Conservation (phyloP, 2,329 filamentous ascomycete species). For the Alternaria sp. region DNA sequence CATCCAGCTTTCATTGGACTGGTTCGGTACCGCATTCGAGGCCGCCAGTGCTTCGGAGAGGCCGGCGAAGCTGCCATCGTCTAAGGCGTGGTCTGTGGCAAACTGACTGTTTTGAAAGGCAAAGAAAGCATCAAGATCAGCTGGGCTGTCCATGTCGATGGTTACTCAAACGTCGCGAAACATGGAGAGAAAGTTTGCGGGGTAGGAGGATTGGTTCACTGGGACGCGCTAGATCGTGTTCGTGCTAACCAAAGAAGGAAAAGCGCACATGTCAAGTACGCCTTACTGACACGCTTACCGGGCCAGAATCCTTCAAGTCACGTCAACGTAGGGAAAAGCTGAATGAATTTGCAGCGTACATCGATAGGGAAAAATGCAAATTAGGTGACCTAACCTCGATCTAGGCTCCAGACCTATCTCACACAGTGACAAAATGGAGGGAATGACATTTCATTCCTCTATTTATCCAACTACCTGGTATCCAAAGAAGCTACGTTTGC, state of each 20-base stretch:
- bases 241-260: slow-evolving; percentile 10
- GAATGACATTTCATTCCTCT: background rate
- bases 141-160: background rate
- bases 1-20: slow-evolving; percentile 10
- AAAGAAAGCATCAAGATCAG: background rate
- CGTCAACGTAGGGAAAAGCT: background rate
- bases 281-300: slow-evolving; percentile 4
- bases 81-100: background rate
- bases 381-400: no score
- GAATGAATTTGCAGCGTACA: background rate
- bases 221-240: background rate
- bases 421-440: background rate
- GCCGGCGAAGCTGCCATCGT: slow-evolving; percentile 7
- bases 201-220: background rate
- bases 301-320: background rate
- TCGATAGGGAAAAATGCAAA: fast-evolving
- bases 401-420: no score
- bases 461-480: background rate
- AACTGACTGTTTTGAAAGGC: background rate
- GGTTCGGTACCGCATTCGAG: background rate
- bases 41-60: slow-evolving; percentile 7
- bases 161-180: background rate
- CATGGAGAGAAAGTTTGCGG: background rate
- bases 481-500: background rate
- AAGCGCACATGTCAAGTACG: slow-evolving; percentile 14